Percentiles rank a stretch among this genome's conserved stretches.
Conservation (phyloP, 345 rosid species). For the Garcia nutans region DNA sequence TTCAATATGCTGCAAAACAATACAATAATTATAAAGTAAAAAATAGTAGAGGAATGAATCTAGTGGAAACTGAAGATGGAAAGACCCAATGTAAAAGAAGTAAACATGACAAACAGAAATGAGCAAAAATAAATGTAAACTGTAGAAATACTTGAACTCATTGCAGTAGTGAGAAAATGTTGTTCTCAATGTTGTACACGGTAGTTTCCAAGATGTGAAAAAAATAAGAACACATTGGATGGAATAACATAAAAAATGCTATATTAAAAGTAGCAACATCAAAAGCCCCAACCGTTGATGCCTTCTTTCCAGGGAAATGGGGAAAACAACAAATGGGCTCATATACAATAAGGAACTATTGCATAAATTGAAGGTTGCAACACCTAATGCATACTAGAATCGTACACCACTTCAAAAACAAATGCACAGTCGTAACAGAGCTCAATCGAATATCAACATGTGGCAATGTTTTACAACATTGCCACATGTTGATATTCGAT, state of each 20-base stretch:
- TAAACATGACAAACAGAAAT: background rate
- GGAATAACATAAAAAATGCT: background rate
- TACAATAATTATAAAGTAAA: conserved; percentile 4
- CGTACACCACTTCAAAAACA: too few species aligned
- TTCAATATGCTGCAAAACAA: conserved; percentile 78
- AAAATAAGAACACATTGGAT: background rate
- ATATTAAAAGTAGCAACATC: conserved; percentile 2
- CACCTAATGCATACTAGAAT: too few species aligned
- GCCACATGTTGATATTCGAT: too few species aligned
- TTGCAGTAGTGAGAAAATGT: background rate
- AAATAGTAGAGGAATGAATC: background rate
- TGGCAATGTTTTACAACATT: too few species aligned
- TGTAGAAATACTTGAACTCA: background rate
- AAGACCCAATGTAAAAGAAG: background rate
- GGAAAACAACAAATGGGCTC: background rate
- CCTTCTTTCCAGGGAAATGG: background rate
- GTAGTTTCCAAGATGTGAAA: background rate
- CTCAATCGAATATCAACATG: too few species aligned
- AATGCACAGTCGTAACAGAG: too few species aligned
- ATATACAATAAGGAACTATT: background rate
- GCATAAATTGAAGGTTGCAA: background rate
- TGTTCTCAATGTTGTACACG: background rate
- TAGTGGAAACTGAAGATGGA: background rate
- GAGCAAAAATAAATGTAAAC: background rate
- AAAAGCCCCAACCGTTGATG: background rate